phyloP scores from a whole-genome alignment of 495 filamentous ascomycete species.

The Aspergillus sparsus region DNA sequence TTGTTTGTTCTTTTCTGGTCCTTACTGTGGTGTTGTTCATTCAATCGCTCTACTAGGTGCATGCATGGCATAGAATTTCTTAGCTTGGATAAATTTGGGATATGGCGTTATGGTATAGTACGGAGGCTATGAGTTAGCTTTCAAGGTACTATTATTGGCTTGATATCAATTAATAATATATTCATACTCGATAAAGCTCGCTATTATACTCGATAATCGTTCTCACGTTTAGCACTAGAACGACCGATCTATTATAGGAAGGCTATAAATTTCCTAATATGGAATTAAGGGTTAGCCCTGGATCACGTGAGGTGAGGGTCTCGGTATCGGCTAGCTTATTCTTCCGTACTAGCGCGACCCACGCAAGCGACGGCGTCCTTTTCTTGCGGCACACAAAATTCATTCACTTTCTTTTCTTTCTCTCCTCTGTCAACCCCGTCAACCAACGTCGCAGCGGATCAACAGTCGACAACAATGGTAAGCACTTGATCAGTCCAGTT shows the following conservation, averaged over 20 bases:
- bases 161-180: no score
- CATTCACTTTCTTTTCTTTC: constrained; percentile 26
- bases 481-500: constrained; percentile 41
- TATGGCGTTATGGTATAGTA: not conserved
- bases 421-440: constrained; percentile 44
- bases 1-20: constrained; percentile 2
- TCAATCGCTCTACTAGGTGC: not conserved
- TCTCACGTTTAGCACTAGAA: no score
- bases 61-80: not conserved
- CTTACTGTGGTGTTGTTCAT: not conserved
- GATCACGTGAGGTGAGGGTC: constrained; percentile 19
- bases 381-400: constrained; percentile 31
- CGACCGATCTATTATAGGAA: no score
- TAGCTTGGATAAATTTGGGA: not conserved
- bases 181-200: no score
- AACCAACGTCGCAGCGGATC: constrained; percentile 43
- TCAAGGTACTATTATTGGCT: not conserved
- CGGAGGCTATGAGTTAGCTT: not conserved
- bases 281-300: constrained; percentile 23
- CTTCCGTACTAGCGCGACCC: constrained; percentile 40
- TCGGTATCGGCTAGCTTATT: constrained; percentile 22
- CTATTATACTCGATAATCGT: no score
- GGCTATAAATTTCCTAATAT: not conserved
- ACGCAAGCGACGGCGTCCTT: constrained; percentile 31
- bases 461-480: constrained; percentile 55